Base-by-base conservation (phyloP, 1,139 yeast species). In the Sugiyamaella xylanicola region DNA sequence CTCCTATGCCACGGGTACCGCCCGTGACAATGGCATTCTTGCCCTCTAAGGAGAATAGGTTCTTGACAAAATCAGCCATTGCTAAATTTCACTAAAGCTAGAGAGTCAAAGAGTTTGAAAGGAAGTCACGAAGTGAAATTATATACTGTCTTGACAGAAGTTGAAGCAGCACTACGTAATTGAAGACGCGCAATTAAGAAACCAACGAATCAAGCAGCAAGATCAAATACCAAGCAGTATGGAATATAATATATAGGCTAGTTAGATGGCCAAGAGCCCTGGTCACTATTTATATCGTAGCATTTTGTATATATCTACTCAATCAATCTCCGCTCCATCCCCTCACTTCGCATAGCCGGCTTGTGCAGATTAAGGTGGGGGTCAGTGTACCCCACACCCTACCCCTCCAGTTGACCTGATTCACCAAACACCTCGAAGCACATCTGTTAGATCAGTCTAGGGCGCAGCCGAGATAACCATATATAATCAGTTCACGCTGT, bases 1-100 rank as follows among this genome's bases (percentile, higher is more conserved):
- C 69, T 4, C 80, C 80, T 58, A 76, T 76, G n/a, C 79, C 79
- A 48, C 75, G 65, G 17, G 77, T 70, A 21, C 75, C 76, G 22
- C 80, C 80, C 8, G 80, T 76, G 53, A 76, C 67, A 17, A 75
- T 64, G 2, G 80, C 75, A 19, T 70, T 72, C 59, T 73, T 74
- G 29, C 77, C 77, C 54, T 68, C 65, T 53, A 75, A 68, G 13
- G 72, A 66, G 59, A 81, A 82, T 15, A 65, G 52, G 13, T 46
- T 50, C 32, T 48, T 16, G 7, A 53, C 19, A 25, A 47, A 47
- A n/a, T 45, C 27, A 22, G 27, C 32, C 48, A 45, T 45, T n/a
- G n/a, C n/a, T n/a, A n/a, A n/a, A n/a, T n/a, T n/a, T n/a, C n/a
- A n/a, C n/a, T n/a, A n/a, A n/a, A n/a, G n/a, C n/a, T n/a, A n/a